Conservation (phyloP, 768 basidiomycete genomes). For the Tricholoma terreum region DNA sequence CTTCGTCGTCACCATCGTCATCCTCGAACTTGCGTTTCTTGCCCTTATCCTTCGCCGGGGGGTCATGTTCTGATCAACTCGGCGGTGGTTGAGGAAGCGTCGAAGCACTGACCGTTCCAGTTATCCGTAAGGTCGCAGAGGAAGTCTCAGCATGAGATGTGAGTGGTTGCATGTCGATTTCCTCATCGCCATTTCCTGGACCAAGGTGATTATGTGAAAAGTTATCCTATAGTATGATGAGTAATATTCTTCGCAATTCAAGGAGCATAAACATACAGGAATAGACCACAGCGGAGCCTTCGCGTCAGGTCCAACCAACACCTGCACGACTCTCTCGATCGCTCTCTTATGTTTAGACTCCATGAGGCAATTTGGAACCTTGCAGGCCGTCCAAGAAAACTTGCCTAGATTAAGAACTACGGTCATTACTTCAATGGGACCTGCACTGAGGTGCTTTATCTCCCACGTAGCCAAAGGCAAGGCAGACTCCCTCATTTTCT, state of each 20-base stretch:
- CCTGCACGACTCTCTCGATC: background rate
- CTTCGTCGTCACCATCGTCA: conserved; percentile 1
- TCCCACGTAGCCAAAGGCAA: conserved; percentile 14
- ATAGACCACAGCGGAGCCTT: conserved; percentile 11
- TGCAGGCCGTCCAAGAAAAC: conserved; percentile 17
- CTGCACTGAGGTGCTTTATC: conserved; percentile 13
- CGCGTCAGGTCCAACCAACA: conserved; percentile 14
- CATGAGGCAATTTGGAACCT: background rate
- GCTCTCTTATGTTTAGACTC: background rate
- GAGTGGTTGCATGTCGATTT: background rate
- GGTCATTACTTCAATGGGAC: conserved; percentile 4
- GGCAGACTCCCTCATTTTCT: conserved; percentile 1
- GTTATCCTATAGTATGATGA: conserved; percentile 1
- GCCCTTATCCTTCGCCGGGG: background rate
- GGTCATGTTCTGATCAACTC: background rate
- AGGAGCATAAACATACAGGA: conserved; percentile 5
- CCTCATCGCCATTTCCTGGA: conserved; percentile 3
- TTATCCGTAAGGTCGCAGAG: background rate
- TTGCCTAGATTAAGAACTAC: conserved; percentile 14
- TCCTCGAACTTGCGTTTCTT: background rate
- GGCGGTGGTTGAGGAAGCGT: background rate
- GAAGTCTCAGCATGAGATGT: background rate
- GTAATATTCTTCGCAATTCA: background rate
- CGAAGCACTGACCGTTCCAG: background rate
- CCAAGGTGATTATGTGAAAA: background rate